Conservation (phyloP, 1,284 basidiomycete genomes). For the Rhodotorula sp. region DNA sequence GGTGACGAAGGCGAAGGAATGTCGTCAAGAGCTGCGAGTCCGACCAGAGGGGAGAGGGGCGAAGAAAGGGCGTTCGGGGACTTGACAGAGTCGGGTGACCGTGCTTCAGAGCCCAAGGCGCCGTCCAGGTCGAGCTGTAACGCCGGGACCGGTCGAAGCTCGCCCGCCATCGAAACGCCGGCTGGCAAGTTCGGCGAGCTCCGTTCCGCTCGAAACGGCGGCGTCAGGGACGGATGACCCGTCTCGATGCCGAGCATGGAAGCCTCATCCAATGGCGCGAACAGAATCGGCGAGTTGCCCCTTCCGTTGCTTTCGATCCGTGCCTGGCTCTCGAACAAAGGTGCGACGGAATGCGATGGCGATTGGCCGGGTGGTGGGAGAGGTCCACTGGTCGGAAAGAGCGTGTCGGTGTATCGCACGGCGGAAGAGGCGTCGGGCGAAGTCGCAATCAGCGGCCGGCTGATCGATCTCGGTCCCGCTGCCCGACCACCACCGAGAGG, state of each 20-base stretch:
- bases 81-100: background rate
- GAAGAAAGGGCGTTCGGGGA: background rate
- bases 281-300: background rate
- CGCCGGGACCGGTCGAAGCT: background rate
- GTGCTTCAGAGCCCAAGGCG: too few relatives aligned
- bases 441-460: slow-evolving; percentile 1
- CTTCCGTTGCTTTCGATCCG: background rate
- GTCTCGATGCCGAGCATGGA: background rate
- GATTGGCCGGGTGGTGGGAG: background rate
- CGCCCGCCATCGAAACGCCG: background rate
- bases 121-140: background rate
- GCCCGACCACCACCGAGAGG: background rate
- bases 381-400: slow-evolving; percentile 15
- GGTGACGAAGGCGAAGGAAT: background rate
- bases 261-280: background rate
- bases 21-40: background rate
- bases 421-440: background rate
- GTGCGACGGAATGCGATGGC: background rate
- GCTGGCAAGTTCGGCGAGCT: background rate
- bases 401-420: background rate
- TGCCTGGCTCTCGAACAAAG: background rate
- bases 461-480: background rate
- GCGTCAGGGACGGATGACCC: background rate
- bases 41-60: background rate
- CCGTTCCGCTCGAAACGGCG: background rate